Percentiles rank a stretch among this genome's conserved stretches.
These are phyloP conservation scores for Kwoniella shivajii DNA, from an alignment of 1,284 basidiomycete species.

Conservation along the genomic window DNA sequence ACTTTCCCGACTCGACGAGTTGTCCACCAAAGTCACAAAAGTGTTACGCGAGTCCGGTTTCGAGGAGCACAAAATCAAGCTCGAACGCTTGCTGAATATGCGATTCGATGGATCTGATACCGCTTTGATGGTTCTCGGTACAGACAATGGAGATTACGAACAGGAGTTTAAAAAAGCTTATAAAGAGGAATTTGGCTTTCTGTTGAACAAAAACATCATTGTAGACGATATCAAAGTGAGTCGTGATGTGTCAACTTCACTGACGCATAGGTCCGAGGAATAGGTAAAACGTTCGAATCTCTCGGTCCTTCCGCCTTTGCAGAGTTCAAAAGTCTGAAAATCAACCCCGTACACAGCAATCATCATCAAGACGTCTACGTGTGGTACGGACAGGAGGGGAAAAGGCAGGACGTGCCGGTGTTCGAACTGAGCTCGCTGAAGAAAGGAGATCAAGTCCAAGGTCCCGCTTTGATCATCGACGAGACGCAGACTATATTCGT, in stretches of 20 bases:
- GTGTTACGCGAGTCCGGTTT: slow-evolving; percentile 82
- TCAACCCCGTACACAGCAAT: slow-evolving; percentile 48
- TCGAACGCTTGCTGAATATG: slow-evolving; percentile 88
- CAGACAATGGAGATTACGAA: slow-evolving; percentile 72
- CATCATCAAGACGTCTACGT: slow-evolving; percentile 38
- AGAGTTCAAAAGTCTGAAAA: slow-evolving; percentile 59
- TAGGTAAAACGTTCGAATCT: slow-evolving; percentile 85
- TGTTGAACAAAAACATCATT: slow-evolving; percentile 77
- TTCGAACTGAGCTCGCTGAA: slow-evolving; percentile 68
- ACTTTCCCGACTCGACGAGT: slow-evolving; percentile 65
- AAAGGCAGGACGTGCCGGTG: slow-evolving; percentile 69
- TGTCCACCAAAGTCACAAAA: slow-evolving; percentile 64
- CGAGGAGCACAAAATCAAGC: slow-evolving; percentile 64
- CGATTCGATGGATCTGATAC: slow-evolving; percentile 82
- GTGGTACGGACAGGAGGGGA: slow-evolving; percentile 21
- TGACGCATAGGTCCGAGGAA: slow-evolving; percentile 53
- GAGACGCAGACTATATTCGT: slow-evolving; percentile 48
- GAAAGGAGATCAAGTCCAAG: slow-evolving; percentile 67
- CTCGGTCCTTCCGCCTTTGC: slow-evolving; percentile 77
- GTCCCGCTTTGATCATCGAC: slow-evolving; percentile 46
- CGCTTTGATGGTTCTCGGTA: slow-evolving; percentile 75
- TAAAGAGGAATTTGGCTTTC: slow-evolving; percentile 86
- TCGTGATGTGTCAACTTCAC: background rate
- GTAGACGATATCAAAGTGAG: slow-evolving; percentile 89
- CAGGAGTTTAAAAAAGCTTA: slow-evolving; percentile 75